Conservation (phyloP, 768 basidiomycete genomes). For the Holtermannia corniformis region DNA sequence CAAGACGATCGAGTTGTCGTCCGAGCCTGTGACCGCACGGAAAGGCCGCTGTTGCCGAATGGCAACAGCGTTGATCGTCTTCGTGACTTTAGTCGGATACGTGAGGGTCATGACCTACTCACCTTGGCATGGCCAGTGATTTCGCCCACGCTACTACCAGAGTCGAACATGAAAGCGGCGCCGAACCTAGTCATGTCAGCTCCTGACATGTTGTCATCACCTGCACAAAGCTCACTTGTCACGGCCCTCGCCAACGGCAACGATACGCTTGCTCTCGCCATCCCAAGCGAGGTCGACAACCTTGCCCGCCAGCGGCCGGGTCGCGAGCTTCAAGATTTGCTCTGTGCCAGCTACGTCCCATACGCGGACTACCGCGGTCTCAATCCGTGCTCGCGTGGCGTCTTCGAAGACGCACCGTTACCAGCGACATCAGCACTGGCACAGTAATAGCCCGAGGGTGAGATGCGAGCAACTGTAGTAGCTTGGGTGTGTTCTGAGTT, state of each 20-base stretch:
- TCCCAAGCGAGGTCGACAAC: conserved; percentile 97
- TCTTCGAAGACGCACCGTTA: conserved; percentile 51
- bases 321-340: conserved; percentile 55
- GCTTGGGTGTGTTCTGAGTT: conserved; percentile 62
- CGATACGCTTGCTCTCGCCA: conserved; percentile 89
- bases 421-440: conserved; percentile 79
- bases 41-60: conserved; percentile 83
- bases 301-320: conserved; percentile 36
- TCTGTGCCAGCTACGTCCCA: conserved; percentile 89
- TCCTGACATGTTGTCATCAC: neutral
- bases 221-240: conserved; percentile 54
- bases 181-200: conserved; percentile 24
- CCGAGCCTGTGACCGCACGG: conserved; percentile 77
- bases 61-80: conserved; percentile 79
- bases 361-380: conserved; percentile 55
- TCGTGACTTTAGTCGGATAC: neutral
- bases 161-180: conserved; percentile 40
- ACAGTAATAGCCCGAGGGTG: conserved; percentile 89
- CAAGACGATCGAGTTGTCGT: conserved; percentile 72
- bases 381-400: neutral
- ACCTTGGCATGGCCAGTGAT: conserved; percentile 87
- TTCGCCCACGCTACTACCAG: conserved; percentile 73
- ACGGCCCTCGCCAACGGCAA: conserved; percentile 83
- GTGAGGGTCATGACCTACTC: conserved; percentile 2
- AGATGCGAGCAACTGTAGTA: conserved; percentile 79